phyloP scores from a whole-genome alignment of 2,329 filamentous ascomycete species.

The Nothophoma quercina region DNA sequence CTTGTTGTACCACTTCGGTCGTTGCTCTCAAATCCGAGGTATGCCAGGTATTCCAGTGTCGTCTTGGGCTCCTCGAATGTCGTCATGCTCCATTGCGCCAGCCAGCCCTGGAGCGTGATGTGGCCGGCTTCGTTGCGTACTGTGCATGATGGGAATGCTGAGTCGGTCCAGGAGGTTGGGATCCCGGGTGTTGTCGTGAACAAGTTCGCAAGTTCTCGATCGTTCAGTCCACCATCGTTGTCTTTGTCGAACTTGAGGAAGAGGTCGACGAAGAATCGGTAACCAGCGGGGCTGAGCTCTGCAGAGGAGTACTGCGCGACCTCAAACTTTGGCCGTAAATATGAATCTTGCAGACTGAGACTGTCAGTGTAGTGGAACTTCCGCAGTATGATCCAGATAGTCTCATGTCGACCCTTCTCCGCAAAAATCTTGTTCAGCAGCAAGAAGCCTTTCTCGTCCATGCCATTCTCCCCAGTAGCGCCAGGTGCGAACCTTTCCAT shows the following conservation, averaged over 20 bases:
- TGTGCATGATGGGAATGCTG: constrained; percentile 89
- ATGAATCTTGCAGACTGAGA: constrained; percentile 86
- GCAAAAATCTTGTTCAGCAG: constrained; percentile 95
- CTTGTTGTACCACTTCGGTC: constrained; percentile 77
- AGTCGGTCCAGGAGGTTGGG: constrained; percentile 85
- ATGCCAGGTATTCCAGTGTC: constrained; percentile 93
- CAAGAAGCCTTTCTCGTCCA: constrained; percentile 84
- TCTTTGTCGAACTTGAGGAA: constrained; percentile 97
- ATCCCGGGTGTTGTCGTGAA: constrained; percentile 94
- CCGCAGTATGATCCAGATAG: constrained; percentile 95
- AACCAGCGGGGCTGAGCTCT: constrained; percentile 91
- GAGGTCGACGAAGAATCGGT: constrained; percentile 96
- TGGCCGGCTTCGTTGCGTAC: constrained; percentile 94
- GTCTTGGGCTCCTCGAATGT: constrained; percentile 96
- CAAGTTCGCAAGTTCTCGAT: constrained; percentile 81
- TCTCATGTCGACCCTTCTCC: constrained; percentile 96
- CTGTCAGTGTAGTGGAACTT: constrained; percentile 98
- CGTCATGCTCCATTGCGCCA: constrained; percentile 99
- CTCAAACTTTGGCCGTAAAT: constrained; percentile 92
- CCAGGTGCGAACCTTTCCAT: constrained; percentile 74
- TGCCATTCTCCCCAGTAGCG: constrained; percentile 67
- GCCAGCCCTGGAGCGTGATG: constrained; percentile 95
- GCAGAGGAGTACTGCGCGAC: constrained; percentile 91
- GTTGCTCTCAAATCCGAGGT: constrained; percentile 88
- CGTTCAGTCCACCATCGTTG: constrained; percentile 92